A percentile compares a stretch with the other conserved stretches of the same genome.
These are phyloP conservation scores for Cenchrus fungigraminus DNA, from an alignment of 176 grass and related monocot genomes.

Conservation along the genomic window DNA sequence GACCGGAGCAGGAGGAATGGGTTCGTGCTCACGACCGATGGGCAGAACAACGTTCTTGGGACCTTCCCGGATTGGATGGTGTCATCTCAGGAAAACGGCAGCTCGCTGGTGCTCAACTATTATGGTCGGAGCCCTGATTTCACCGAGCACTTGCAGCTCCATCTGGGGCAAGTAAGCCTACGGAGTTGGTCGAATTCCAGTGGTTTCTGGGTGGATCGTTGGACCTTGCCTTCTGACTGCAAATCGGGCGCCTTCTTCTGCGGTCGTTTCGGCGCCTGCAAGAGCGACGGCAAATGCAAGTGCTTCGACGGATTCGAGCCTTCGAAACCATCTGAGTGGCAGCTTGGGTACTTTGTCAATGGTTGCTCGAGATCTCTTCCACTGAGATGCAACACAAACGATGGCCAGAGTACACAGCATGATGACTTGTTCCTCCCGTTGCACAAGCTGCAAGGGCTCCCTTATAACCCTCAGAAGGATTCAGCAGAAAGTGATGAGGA, in stretches of 20 bases:
- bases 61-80: constrained; percentile 51
- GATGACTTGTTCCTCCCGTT: background rate
- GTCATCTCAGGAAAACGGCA: constrained; percentile 1
- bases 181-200: constrained; percentile 30
- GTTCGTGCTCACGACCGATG: constrained; percentile 49
- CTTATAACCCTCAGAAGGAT: background rate
- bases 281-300: constrained; percentile 13
- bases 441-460: background rate
- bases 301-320: constrained; percentile 47
- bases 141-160: constrained; percentile 40
- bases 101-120: constrained; percentile 32
- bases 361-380: constrained; percentile 55
- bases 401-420: background rate
- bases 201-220: constrained; percentile 22
- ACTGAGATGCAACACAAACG: constrained; percentile 20
- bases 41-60: background rate
- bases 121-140: background rate
- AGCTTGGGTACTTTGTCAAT: constrained; percentile 25
- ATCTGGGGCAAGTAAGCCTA: constrained; percentile 29
- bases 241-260: constrained; percentile 46
- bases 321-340: constrained; percentile 8
- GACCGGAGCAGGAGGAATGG: constrained; percentile 27
- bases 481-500: background rate
- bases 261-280: constrained; percentile 41
- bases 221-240: constrained; percentile 41